Base-by-base conservation (phyloP, 192 early-diverging fungal species). In the Coemansia sp. region DNA sequence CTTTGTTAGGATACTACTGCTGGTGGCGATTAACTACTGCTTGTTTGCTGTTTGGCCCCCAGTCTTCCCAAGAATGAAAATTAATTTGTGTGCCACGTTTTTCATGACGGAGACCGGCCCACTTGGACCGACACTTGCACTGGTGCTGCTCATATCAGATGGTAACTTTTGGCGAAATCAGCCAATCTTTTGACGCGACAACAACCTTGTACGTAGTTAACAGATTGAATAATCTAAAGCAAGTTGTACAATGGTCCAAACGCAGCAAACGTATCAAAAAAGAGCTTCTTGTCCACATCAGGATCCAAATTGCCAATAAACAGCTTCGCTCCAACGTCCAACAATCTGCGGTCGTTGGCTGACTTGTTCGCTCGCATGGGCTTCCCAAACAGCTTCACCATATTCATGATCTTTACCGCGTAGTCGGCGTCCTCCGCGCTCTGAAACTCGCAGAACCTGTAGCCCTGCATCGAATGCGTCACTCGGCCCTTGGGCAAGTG, bases 281-380 rank as follows among this genome's bases (percentile, higher is more conserved):
- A 76, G 36, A 94, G 64, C 68, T 93, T 93, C 69, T 95, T 94
- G 65, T 97, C 95, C 2, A 91, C 91, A 16, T 92, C 89, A 5
- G 92, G 89, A 66, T 96, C 94, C 83, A 99, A 70, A 72, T 97
- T 97, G 50, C 97, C 96, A 68, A 99, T 91, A 78, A 97, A 98
- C 36, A 99, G 84, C 18, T 91, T 92, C 47, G 97, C 97, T 11
- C 97, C 97, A 3, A 99, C 92, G 62, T 99, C 97, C 56, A 95
- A 73, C 50, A 88, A 87, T 66, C 88, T 88, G 68, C 88, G 86
- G 61, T 95, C 93, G 16, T 89, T 87, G 6, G 91, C 92, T 56
- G 94, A 65, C 82, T 95, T 97, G 85, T 99, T 99, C 34, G 95
- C 90, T 36, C 95, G 90, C 57, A 99, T 85, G 3, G 95, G 95